phyloP scores from a whole-genome alignment of 2,329 filamentous ascomycete genomes.

The Paraconiothyrium sp. region DNA sequence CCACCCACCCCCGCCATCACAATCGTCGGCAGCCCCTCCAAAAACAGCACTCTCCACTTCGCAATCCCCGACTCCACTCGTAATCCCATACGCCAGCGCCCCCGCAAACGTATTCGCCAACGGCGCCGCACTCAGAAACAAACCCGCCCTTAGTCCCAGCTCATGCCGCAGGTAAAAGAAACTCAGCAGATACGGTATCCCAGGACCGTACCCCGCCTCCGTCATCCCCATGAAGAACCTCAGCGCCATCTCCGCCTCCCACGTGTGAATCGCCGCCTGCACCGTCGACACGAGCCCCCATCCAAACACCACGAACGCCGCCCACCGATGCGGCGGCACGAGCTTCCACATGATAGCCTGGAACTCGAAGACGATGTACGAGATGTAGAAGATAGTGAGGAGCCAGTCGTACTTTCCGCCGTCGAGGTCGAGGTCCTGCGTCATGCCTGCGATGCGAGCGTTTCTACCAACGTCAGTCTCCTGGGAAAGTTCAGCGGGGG shows the following conservation, averaged over 20 bases:
- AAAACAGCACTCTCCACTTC: slow-evolving; percentile 69
- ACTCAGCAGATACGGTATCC: slow-evolving; percentile 61
- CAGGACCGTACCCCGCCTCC: slow-evolving; percentile 57
- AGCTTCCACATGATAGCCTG: slow-evolving; percentile 51
- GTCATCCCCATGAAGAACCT: slow-evolving; percentile 50
- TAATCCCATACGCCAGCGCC: slow-evolving; percentile 65
- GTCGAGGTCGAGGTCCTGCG: slow-evolving; percentile 40
- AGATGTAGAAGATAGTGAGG: slow-evolving; percentile 51
- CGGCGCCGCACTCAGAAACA: slow-evolving; percentile 65
- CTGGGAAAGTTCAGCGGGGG: too few species aligned
- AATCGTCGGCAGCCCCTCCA: slow-evolving; percentile 56
- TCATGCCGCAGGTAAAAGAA: slow-evolving; percentile 69
- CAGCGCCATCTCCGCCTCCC: slow-evolving; percentile 46
- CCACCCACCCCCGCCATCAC: slow-evolving; percentile 53
- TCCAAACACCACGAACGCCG: slow-evolving; percentile 44
- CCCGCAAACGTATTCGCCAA: slow-evolving; percentile 84
- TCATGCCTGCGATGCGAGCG: slow-evolving; percentile 54
- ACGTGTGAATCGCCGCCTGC: slow-evolving; percentile 42
- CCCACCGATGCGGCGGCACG: slow-evolving; percentile 49
- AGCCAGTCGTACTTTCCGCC: slow-evolving; percentile 45
- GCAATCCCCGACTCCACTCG: slow-evolving; percentile 64
- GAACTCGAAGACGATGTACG: slow-evolving; percentile 50
- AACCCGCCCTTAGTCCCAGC: slow-evolving; percentile 64
- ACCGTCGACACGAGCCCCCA: slow-evolving; percentile 47
- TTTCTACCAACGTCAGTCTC: slow-evolving; percentile 34